Percentiles rank a stretch among this genome's conserved stretches.
These are phyloP conservation scores for Phytophthora uliginosa DNA, from an alignment of 352 stramenopile genomes.

Conservation along the genomic window DNA sequence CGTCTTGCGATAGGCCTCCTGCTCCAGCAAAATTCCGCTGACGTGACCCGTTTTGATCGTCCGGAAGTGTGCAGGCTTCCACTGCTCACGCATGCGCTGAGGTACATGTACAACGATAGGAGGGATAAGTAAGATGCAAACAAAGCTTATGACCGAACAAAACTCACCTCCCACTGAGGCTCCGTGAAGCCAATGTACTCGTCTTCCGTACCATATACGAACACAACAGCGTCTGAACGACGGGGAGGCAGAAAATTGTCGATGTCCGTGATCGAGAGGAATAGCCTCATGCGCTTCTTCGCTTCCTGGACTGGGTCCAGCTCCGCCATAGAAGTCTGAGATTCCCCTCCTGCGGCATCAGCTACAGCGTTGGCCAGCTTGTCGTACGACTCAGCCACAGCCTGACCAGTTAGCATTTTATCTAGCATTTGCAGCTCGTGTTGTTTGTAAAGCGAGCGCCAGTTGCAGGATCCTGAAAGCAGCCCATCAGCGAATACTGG, in stretches of 20 bases:
- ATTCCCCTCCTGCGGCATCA: slow-evolving; percentile 2
- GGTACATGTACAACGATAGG: background rate
- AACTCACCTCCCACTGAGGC: slow-evolving; percentile 64
- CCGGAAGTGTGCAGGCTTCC: slow-evolving; percentile 63
- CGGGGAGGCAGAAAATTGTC: slow-evolving; percentile 80
- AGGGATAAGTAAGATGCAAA: background rate
- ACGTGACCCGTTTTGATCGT: slow-evolving; percentile 81
- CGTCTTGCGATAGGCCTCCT: slow-evolving; percentile 73
- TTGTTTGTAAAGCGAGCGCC: slow-evolving; percentile 74
- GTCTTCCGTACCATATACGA: slow-evolving; percentile 82
- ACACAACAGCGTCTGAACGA: slow-evolving; percentile 76
- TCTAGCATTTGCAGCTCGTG: slow-evolving; percentile 76
- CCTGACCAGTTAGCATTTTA: slow-evolving; percentile 67
- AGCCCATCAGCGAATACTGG: slow-evolving; percentile 82
- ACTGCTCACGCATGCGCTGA: slow-evolving; percentile 67
- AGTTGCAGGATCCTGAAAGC: slow-evolving; percentile 84
- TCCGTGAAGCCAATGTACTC: slow-evolving; percentile 78
- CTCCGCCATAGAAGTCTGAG: background rate
- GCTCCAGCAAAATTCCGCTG: slow-evolving; percentile 82
- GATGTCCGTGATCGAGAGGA: slow-evolving; percentile 87
- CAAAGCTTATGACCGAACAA: background rate
- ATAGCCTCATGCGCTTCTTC: slow-evolving; percentile 83
- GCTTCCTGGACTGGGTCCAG: slow-evolving; percentile 70
- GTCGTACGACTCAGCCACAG: slow-evolving; percentile 37
- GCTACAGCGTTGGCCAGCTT: slow-evolving; percentile 6